A percentile compares a stretch with the other conserved stretches of the same genome.
phyloP scores from a whole-genome alignment of 805 yeast genomes.

The Candida chauliodis region DNA sequence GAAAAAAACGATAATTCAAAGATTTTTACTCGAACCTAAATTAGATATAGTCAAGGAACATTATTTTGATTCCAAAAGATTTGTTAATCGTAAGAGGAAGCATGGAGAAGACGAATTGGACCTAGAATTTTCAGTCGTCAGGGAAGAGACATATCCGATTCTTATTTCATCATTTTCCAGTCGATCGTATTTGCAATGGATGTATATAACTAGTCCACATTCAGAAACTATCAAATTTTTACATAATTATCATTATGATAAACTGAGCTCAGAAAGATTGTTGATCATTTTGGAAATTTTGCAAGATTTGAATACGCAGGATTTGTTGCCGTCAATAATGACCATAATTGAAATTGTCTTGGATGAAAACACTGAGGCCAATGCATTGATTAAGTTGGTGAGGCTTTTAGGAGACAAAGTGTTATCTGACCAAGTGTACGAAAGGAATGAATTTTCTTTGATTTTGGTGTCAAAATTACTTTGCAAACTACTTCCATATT shows the following conservation, averaged over 20 bases:
- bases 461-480: conserved; percentile 30
- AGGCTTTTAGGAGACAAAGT: conserved; percentile 31
- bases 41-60: too few relatives aligned
- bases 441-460: conserved; percentile 40
- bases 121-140: conserved; percentile 6
- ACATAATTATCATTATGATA: background rate
- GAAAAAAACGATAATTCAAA: too few relatives aligned
- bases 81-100: background rate
- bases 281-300: conserved; percentile 3
- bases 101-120: conserved; percentile 6
- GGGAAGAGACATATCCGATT: conserved; percentile 8
- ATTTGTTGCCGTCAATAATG: conserved; percentile 8
- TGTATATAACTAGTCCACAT: background rate
- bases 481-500: conserved; percentile 17
- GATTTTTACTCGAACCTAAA: too few relatives aligned
- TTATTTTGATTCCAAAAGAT: too few relatives aligned
- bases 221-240: conserved; percentile 3
- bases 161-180: background rate
- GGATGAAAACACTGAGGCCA: background rate
- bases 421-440: conserved; percentile 24
- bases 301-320: conserved; percentile 5
- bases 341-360: conserved; percentile 1
- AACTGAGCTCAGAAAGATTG: background rate
- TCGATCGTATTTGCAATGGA: background rate
- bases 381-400: conserved; percentile 14